Conservation (phyloP, 1,284 basidiomycete genomes). For the Pascua guehoae region DNA sequence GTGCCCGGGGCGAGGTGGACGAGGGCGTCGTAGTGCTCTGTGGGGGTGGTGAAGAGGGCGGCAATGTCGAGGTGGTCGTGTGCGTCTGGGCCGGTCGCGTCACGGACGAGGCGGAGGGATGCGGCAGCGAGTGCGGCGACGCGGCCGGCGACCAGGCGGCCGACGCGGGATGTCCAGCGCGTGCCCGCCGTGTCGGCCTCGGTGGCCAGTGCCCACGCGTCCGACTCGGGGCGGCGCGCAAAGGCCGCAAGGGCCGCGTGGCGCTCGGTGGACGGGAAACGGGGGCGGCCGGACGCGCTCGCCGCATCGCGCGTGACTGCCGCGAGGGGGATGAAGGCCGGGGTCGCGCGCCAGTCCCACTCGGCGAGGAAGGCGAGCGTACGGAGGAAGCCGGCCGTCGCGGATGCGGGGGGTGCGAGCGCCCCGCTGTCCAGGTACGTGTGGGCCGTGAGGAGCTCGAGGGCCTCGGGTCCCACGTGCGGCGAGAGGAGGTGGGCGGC, state of each 20-base stretch:
- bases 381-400: constrained; percentile 67
- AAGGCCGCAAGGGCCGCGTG: constrained; percentile 59
- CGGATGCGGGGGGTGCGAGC: constrained; percentile 49
- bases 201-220: constrained; percentile 78
- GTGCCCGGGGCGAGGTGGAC: constrained; percentile 69
- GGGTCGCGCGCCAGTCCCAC: constrained; percentile 69
- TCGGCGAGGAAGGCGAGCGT: constrained; percentile 70
- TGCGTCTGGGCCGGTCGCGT: constrained; percentile 21
- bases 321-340: constrained; percentile 52
- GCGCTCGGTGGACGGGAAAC: constrained; percentile 53
- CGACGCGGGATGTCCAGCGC: constrained; percentile 67
- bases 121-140: constrained; percentile 69
- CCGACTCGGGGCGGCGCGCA: constrained; percentile 43
- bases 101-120: constrained; percentile 53
- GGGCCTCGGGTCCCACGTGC: constrained; percentile 56
- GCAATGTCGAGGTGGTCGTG: constrained; percentile 30
- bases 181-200: constrained; percentile 70
- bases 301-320: constrained; percentile 36
- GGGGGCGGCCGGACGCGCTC: constrained; percentile 21
- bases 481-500: constrained; percentile 82
- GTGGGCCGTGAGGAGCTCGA: constrained; percentile 77
- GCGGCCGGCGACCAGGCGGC: constrained; percentile 66
- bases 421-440: constrained; percentile 53
- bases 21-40: constrained; percentile 79
- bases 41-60: constrained; percentile 75